phyloP scores from a whole-genome alignment of 441 rosid species.

The Corymbia calophylla region DNA sequence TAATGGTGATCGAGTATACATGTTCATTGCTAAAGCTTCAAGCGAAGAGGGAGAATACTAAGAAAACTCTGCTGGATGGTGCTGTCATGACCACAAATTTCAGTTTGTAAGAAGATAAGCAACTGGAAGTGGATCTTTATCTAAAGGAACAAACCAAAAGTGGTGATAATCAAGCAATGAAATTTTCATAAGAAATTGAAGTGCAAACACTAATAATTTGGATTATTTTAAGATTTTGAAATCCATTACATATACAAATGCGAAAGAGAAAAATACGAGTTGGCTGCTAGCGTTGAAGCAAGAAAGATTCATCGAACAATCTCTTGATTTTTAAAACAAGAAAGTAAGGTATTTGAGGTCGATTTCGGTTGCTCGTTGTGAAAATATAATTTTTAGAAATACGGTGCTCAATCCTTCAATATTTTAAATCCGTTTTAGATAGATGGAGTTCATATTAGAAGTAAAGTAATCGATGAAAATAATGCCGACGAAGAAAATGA shows the following conservation, averaged over 20 bases:
- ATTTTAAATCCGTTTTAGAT: neutral
- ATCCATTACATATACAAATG: neutral
- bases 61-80: neutral
- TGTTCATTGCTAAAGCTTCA: neutral
- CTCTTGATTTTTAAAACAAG: neutral
- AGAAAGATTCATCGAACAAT: neutral
- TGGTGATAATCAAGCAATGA: neutral
- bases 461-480: neutral
- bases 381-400: neutral
- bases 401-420: neutral
- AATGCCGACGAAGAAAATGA: neutral
- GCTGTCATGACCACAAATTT: neutral
- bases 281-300: neutral
- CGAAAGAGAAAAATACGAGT: neutral
- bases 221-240: neutral
- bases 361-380: too few relatives aligned
- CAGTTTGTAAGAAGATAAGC: neutral
- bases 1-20: neutral
- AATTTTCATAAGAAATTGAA: neutral
- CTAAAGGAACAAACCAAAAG: neutral
- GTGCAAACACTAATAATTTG: neutral
- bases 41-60: neutral
- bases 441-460: neutral
- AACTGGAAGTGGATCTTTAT: neutral
- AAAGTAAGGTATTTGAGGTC: too few relatives aligned